Evolutionary conservation across 1,284 basidiomycete species (phyloP), one percentile per base, ranked within the genome.

Genomic region (Rugosomyces carneus): DNA sequence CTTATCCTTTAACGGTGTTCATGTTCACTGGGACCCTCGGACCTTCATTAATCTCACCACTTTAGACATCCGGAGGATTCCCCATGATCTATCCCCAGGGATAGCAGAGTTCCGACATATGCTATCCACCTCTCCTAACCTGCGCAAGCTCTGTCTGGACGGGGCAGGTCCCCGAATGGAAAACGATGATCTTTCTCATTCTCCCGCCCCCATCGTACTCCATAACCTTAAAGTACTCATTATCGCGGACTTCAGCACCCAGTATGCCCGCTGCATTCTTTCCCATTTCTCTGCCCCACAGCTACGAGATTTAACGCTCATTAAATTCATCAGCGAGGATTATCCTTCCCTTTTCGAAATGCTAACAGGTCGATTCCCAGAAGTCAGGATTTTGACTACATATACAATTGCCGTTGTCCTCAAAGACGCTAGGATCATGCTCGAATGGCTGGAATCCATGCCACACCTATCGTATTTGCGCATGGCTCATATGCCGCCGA

Each of bases 41-140:
- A 56, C 62, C 1, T 57, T 80, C 7, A 54, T 57, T 21, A 75
- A 82, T 52, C 71, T 86, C 15, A 70, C 70, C 23, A 72, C 71
- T 3, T 65, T 86, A 37, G 82, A 85, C 51, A 61, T 86, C 44
- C 74, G 81, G 37, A 72, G 75, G 20, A 69, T 84, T 44, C 68
- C 76, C 9, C 57, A 75, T 11, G 62, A 74, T 2, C 61, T 70
- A 6, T 70, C 68, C 37, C 81, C 80, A 4, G 64, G 62, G 18
- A 59, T 76, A 9, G 24, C 51, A 6, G 67, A 66, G 13, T 83
- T 84, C 57, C 70, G 72, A 24, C 61, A 70, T 37, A 67, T 86
- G 34, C 68, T 85, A 21, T 43, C 43, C 9, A 62, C 53, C 34
- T 81, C 72, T 42, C 75, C 75, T 11, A 60, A 60, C 6, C 57